Base-by-base conservation (phyloP, 805 yeast species). In the Spathaspora hagerdaliae region DNA sequence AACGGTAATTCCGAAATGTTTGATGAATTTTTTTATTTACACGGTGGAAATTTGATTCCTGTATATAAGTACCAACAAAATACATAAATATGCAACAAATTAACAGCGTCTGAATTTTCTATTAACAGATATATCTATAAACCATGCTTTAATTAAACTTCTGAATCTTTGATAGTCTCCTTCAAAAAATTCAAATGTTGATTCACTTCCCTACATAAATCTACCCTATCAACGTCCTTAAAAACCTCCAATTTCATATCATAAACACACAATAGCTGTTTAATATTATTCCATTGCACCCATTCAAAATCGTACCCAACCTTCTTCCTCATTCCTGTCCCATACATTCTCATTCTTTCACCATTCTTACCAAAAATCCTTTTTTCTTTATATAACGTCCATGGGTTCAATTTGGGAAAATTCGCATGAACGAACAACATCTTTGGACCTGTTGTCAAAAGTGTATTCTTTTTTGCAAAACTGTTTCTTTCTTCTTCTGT, bases 321-420 rank as follows among this genome's bases (percentile, higher is more conserved):
- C 24, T 75, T 64, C 44, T 65, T 62, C 38, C 69, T 69, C 73
- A 80, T 73, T 4, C 78, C 82, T 4, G 77, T 71, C 5, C 87
- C 87, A 51, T 79, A 82, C 10, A 82, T 58, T 48, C 88, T 63
- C n/a, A 73, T 61, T 49, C 87, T 63, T 11, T 74, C 64, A 2
- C 77, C 79, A 7, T 68, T 67, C 42, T 64, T 59, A 37, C 67
- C 64, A 41, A 69, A 61, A 2, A 75, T 67, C 43, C 72, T 69
- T 2, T 69, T 71, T 5, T 66, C 67, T n/a, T 56, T 48, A 45
- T 68, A 73, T 48, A 83, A 66, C 12, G 64, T 63, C 71, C 82
- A 76, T 2, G 88, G 87, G 55, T 83, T 79, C 47, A 83, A 61
- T 58, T 83, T 83, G 7, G 87, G 87, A 64, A 73, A 77, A 57